Evolutionary conservation across 106 monocot species (phyloP).

Genomic region (Amphibolis antarctica): DNA sequence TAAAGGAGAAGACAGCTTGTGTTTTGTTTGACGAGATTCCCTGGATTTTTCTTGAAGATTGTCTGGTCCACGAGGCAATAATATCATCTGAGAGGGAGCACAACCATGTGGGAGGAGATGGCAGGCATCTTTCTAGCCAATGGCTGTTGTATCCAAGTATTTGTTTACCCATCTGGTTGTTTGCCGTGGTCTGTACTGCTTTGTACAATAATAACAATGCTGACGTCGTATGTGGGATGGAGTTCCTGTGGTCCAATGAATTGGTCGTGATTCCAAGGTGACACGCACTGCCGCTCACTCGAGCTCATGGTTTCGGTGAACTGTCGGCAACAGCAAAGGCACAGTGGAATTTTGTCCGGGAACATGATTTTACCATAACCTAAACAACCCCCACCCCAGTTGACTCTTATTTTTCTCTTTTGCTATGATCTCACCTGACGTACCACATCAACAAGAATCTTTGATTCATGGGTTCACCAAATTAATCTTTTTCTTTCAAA

Average conservation of each 20-base stretch:
- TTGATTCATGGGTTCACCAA: no score
- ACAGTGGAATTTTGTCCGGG: no score
- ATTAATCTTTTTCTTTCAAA: no score
- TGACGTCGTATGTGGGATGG: background rate
- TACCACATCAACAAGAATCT: no score
- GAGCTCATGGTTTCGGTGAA: no score
- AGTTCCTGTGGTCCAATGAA: background rate
- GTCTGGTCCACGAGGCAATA: background rate
- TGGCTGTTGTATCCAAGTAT: background rate
- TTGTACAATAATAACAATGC: background rate
- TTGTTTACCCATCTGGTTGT: no score
- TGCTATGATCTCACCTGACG: no score
- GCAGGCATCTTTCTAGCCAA: conserved; percentile 2
- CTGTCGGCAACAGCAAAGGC: no score
- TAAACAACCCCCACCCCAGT: no score
- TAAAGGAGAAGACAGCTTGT: background rate
- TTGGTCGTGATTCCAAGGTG: background rate
- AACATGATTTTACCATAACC: no score
- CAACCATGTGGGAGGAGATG: conserved; percentile 25
- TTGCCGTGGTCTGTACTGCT: background rate
- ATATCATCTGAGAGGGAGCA: conserved; percentile 22
- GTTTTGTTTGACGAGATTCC: conserved; percentile 6
- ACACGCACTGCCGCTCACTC: no score
- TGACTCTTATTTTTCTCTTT: no score
- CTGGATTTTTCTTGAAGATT: background rate